Evolutionary conservation across 1,284 basidiomycete species (phyloP), one percentile per base, ranked within the genome.

Genomic region (Puccinia sorghi): DNA sequence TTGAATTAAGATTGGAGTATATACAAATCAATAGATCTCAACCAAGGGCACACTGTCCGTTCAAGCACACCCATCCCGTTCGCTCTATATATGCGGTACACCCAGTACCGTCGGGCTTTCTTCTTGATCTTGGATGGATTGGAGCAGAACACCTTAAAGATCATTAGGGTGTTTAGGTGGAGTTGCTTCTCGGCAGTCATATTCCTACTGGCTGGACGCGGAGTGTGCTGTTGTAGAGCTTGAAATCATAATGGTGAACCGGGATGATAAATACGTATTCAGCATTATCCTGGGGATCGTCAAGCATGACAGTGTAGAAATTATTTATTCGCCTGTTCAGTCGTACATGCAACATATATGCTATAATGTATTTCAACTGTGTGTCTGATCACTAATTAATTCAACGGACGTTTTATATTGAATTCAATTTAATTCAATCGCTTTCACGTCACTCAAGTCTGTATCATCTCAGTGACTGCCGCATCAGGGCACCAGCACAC

Each of bases 1-100:
- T 71, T 71, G 69, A 71, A 57, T 71, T 57, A 54, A 71, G 52
- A 56, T 69, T 20, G 66, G 66, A 69, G 50, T 54, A 69, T 32
- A 32, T 69, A 50, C 25, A 69, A 25, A 50, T 52, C 64, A 67
- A 67, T 52, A 52, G 66, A 69, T 69, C 66, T 69, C 46, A 54
- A 50, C 39, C 48, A 32, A 46, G 48, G 32, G 32, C 32, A n/a
- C 64, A 52, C 12, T 52, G 25, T 67, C 41, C 6, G 25, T 67
- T 50, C 15, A 67, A 50, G 48, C 43, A 46, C 64, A 52, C 46
- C 25, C 50, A 27, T 50, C 50, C 20, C 41, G 32, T 67, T 15
- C 9, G 22, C 43, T 67, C 32, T 32, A 32, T 67, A 22, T 67
- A 67, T 67, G 64, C 64, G 64, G 43, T 32, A 2, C 32, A 32